Base-by-base conservation (phyloP, 495 filamentous ascomycete species). In the Usnea hakonensis region DNA sequence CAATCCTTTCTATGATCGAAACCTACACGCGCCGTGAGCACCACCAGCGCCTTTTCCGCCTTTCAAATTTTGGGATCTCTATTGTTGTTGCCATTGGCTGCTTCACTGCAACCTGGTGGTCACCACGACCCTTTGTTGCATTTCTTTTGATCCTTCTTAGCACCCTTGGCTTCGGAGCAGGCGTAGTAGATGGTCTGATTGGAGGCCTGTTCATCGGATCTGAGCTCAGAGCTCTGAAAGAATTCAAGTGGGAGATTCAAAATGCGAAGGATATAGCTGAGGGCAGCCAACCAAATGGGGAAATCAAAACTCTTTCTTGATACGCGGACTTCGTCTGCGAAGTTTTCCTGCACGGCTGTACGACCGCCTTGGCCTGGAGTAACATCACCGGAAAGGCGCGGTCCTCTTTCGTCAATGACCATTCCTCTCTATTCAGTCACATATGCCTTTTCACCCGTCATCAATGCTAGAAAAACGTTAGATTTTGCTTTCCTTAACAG, bases 161-260 rank as follows among this genome's bases (percentile, higher is more conserved):
- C 72, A 90, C 85, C 13, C 73, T 96, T 19, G 84, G 88, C 17
- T 80, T 97, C 28, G 80, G 78, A 16, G 85, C 84, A 10, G 95
- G 94, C 1, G 80, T 88, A 8, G 63, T 95, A 21, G 88, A 96
- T 73, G 91, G 93, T 0, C 70, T 97, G 36, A 87, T 97, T 70
- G 90, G 90, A 5, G 83, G 91, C 2, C 68, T 97, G 36, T 97
- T 97, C 68, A 85, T 96, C 65, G 84, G 85, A 16, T 83, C 83
- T 66, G 94, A 98, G 75, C 64, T 96, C 62, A 78, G 90, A 63
- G 85, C 90, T 17, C 75, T 98, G n/a, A 87, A 85, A 67, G 94
- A 97, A 76, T 97, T 97, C 75, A 85, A 94, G 68, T 96, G 91
- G 87, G 95, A 98, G 76, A 86, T 98, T 17, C 74, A 75, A 56